Conservation (phyloP, 1,284 basidiomycete genomes). For the Peniophora sp. region DNA sequence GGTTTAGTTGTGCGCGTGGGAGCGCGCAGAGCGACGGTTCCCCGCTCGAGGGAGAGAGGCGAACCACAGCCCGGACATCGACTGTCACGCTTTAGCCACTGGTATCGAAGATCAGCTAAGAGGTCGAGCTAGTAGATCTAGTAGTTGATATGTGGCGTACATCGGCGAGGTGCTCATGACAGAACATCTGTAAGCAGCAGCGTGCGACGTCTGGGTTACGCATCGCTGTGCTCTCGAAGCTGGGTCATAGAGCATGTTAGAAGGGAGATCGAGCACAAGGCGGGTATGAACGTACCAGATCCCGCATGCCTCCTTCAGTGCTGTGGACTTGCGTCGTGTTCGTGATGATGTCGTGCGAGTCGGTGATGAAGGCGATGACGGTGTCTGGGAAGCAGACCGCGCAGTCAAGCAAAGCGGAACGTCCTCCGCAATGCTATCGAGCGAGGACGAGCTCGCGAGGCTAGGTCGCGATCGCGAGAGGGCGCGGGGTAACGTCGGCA, state of each 20-base stretch:
- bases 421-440: too few relatives aligned
- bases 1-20: slow-evolving; percentile 3
- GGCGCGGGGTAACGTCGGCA: too few relatives aligned
- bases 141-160: slow-evolving; percentile 8
- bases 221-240: slow-evolving; percentile 12
- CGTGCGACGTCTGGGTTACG: slow-evolving; percentile 10
- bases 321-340: slow-evolving; percentile 7
- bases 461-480: too few relatives aligned
- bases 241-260: slow-evolving; percentile 5
- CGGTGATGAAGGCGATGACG: not conserved
- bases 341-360: slow-evolving; percentile 11
- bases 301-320: slow-evolving; percentile 12
- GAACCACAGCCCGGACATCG: slow-evolving; percentile 14
- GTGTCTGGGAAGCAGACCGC: not conserved
- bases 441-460: too few relatives aligned
- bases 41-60: slow-evolving; percentile 10
- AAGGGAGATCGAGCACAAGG: not conserved
- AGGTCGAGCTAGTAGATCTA: not conserved
- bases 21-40: slow-evolving; percentile 12
- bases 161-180: slow-evolving; percentile 14
- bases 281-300: slow-evolving; percentile 11
- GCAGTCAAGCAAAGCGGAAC: too few relatives aligned
- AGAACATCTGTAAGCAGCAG: slow-evolving; percentile 14
- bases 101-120: not conserved
- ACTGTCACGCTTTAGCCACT: slow-evolving; percentile 14